These are phyloP conservation scores for Solanum hybrid DNA, from an alignment of 305 asterid species.

Conservation along the genomic window DNA sequence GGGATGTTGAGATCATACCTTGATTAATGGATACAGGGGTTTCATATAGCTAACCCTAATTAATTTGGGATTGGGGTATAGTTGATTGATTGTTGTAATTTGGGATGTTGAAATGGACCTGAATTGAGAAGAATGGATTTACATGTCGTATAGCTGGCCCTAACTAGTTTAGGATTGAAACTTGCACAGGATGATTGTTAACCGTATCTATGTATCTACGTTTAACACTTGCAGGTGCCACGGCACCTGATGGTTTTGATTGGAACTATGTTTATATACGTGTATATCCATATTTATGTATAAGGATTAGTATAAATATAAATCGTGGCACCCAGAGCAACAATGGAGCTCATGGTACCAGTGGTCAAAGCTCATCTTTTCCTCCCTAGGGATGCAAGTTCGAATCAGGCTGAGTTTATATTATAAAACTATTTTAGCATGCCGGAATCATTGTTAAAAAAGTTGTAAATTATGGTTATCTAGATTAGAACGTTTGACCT, in stretches of 20 bases:
- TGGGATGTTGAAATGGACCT: background rate
- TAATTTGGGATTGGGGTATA: background rate
- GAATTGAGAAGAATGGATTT: background rate
- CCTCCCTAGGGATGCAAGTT: background rate
- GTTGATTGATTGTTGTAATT: background rate
- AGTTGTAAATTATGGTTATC: background rate
- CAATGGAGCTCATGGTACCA: background rate
- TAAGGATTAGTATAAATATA: background rate
- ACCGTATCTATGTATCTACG: background rate
- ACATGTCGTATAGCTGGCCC: background rate
- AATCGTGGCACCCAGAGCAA: background rate
- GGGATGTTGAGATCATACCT: background rate
- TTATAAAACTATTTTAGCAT: background rate
- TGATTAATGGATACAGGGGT: background rate
- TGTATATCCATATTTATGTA: background rate
- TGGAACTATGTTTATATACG: background rate
- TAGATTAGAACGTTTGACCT: background rate
- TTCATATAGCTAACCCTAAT: background rate
- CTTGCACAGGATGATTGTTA: background rate
- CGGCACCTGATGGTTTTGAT: background rate
- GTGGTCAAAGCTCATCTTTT: background rate
- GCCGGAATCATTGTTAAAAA: background rate
- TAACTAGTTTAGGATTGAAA: background rate
- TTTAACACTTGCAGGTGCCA: background rate
- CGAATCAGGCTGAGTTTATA: background rate